These are phyloP conservation scores for Sequoia sempervirens DNA, from an alignment of 75 land plant genomes.

Conservation along the genomic window DNA sequence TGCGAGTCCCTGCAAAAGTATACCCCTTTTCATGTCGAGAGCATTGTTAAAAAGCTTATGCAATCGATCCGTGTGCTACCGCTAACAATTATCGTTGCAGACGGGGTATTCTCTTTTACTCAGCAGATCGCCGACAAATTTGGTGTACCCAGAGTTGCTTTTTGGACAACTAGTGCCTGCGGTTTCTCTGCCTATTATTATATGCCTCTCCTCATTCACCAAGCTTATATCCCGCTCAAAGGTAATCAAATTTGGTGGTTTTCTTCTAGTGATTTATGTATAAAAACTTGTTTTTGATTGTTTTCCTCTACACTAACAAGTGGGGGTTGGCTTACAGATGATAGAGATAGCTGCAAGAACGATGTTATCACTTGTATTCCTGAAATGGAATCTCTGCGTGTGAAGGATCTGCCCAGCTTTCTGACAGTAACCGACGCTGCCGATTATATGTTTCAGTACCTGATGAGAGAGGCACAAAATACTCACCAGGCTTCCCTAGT, in stretches of 20 bases:
- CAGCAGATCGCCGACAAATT: slow-evolving; percentile 16
- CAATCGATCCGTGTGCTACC: no score
- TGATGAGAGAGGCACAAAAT: background rate
- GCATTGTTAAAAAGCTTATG: background rate
- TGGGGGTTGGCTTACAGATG: background rate
- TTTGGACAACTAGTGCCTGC: slow-evolving; percentile 18
- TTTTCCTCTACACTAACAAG: background rate
- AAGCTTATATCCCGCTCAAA: slow-evolving; percentile 18
- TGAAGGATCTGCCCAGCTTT: slow-evolving; percentile 20
- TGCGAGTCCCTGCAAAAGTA: slow-evolving; percentile 1
- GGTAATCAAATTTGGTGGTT: slow-evolving; percentile 8
- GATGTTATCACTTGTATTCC: slow-evolving; percentile 15
- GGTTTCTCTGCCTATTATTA: slow-evolving; percentile 9
- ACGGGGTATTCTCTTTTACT: slow-evolving; percentile 7
- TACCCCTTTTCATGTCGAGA: background rate
- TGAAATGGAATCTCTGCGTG: slow-evolving; percentile 6
- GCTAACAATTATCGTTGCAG: slow-evolving; percentile 22
- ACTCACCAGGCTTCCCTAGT: background rate
- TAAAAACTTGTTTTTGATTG: background rate
- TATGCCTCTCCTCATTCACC: slow-evolving; percentile 7
- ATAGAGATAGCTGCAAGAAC: background rate
- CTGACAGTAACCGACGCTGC: background rate
- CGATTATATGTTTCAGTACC: slow-evolving; percentile 16
- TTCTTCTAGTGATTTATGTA: background rate
- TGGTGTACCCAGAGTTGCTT: slow-evolving; percentile 18